These are phyloP conservation scores for Phytomonas serpens DNA, from an alignment of 208 protist species.

Conservation along the genomic window DNA sequence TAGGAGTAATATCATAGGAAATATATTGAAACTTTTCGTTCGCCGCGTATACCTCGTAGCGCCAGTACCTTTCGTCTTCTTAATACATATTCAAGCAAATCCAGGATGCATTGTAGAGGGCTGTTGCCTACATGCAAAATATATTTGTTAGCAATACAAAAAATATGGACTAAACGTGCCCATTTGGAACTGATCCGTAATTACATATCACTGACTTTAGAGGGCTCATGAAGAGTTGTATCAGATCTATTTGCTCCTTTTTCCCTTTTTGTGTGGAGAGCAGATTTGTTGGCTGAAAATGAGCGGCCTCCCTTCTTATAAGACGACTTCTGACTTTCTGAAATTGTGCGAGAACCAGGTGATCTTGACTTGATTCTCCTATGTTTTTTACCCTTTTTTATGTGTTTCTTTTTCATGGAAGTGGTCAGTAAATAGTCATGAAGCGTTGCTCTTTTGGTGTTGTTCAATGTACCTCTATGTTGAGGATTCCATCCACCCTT, in stretches of 20 bases:
- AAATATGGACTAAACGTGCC: not conserved
- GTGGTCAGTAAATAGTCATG: not conserved
- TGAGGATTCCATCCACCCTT: not conserved
- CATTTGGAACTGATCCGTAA: not conserved
- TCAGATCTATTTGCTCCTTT: not conserved
- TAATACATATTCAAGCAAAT: slow-evolving; percentile 10
- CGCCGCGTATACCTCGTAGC: not conserved
- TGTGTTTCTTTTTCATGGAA: not conserved
- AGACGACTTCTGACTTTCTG: not conserved
- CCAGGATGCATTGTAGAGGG: slow-evolving; percentile 1
- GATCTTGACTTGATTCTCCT: not conserved
- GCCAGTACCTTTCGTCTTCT: not conserved
- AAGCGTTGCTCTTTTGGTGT: not conserved
- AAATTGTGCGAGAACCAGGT: not conserved
- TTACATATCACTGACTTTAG: not conserved
- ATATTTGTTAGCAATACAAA: not conserved
- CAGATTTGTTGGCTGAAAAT: not conserved
- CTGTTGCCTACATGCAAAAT: not conserved
- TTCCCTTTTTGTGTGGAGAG: not conserved
- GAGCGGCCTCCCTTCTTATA: not conserved
- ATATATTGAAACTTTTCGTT: not conserved
- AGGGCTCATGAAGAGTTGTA: not conserved
- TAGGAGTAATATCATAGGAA: slow-evolving; percentile 1
- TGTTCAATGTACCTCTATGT: not conserved
- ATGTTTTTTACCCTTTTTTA: not conserved